Evolutionary conservation across 768 basidiomycete species (phyloP).

Genomic region (Cystobasidium tubakii): DNA sequence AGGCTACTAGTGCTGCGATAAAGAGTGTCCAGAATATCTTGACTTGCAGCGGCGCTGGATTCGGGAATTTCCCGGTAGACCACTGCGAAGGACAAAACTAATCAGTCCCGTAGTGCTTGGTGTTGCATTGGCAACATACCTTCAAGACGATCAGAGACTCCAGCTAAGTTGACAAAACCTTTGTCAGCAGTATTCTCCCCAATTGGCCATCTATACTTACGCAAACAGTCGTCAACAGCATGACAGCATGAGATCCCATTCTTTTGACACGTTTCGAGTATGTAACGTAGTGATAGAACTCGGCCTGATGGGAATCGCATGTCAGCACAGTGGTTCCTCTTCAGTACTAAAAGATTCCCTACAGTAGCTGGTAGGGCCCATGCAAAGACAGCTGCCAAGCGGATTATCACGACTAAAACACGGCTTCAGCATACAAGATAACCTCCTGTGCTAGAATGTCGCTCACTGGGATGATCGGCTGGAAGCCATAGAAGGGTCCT

Average conservation of each 20-base stretch:
- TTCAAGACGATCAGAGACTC: constrained; percentile 17
- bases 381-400: constrained; percentile 20
- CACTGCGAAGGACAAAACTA: not conserved
- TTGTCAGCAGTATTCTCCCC: too few relatives aligned
- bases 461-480: constrained; percentile 26
- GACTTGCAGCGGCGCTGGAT: constrained; percentile 11
- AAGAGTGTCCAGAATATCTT: constrained; percentile 25
- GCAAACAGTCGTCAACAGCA: constrained; percentile 26
- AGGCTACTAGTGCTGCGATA: constrained; percentile 4
- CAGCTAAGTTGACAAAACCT: not conserved
- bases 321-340: not conserved
- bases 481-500: constrained; percentile 25
- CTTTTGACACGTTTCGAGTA: constrained; percentile 19
- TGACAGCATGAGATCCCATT: constrained; percentile 30
- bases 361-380: constrained; percentile 27
- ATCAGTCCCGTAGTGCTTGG: not conserved
- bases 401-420: constrained; percentile 13
- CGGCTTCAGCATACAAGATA: not conserved
- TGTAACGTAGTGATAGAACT: constrained; percentile 33
- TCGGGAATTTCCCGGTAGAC: constrained; percentile 27
- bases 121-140: not conserved
- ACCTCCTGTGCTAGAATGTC: not conserved
- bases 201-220: too few relatives aligned
- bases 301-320: not conserved
- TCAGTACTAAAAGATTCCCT: too few relatives aligned